phyloP scores from a whole-genome alignment of 805 yeast genomes.

The Candida rishiriensis region DNA sequence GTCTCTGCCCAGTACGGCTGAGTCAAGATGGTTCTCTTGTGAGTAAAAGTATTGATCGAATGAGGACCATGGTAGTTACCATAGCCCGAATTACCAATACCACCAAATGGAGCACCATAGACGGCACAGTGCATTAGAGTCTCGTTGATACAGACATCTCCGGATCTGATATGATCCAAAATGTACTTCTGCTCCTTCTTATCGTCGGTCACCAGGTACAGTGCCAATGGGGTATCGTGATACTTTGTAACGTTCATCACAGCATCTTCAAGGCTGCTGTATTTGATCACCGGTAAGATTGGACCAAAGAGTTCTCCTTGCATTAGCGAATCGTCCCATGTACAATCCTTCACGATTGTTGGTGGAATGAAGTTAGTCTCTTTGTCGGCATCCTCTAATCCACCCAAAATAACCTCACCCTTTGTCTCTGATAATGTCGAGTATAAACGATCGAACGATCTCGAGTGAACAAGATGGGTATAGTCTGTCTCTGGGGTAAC shows the following conservation, averaged over 20 bases:
- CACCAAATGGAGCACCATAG: conserved; percentile 77
- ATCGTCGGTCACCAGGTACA: conserved; percentile 59
- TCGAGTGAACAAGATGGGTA: conserved; percentile 58
- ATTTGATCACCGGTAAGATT: conserved; percentile 66
- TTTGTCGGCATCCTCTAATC: conserved; percentile 25
- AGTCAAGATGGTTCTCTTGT: conserved; percentile 60
- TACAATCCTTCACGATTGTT: conserved; percentile 61
- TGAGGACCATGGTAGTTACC: conserved; percentile 78
- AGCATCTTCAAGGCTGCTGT: conserved; percentile 40
- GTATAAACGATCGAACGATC: conserved; percentile 45
- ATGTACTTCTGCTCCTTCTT: conserved; percentile 46
- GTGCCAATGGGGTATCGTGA: conserved; percentile 81
- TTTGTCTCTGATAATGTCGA: conserved; percentile 41
- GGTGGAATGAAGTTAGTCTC: conserved; percentile 58
- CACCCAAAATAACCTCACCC: conserved; percentile 51
- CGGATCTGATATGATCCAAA: conserved; percentile 55
- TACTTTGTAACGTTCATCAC: conserved; percentile 39
- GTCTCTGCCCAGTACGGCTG: conserved; percentile 62
- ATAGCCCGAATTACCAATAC: conserved; percentile 78
- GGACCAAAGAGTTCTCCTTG: conserved; percentile 81
- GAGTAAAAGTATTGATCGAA: conserved; percentile 72
- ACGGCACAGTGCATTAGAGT: conserved; percentile 66
- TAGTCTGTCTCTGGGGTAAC: conserved; percentile 35
- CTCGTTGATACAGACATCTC: conserved; percentile 71
- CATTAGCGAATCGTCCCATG: conserved; percentile 70